Evolutionary conservation across 306 rosid genomes (phyloP), one percentile per base, ranked within the genome.

Genomic region (Betula pendula): DNA sequence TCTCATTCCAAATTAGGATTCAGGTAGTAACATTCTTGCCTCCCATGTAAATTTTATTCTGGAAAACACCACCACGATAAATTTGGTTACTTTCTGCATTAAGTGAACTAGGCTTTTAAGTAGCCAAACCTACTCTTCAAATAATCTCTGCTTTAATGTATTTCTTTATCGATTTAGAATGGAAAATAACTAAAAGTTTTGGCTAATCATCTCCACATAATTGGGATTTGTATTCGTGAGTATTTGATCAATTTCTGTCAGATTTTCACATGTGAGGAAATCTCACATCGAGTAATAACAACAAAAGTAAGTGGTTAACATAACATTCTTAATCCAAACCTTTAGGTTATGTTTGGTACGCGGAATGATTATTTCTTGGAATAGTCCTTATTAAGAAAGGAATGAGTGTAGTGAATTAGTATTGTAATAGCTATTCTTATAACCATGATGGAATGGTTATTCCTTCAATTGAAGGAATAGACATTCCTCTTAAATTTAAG

Each of bases 101-200:
- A 29, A 75, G 63, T 49, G 53, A 68, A 68, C 66, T 16, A 66
- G 51, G 44, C 45, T 4, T 58, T 65, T 31, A 71, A 71, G 40
- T 42, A 78, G 42, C 12, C 74, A 25, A 25, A 27, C 35, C 67
- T 27, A 25, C 17, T 27, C 19, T 25, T 6, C 35, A 25, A 9
- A 22, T 8, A 59, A 12, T 59, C 4, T 27, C 1, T 27, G 4
- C 27, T 59, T 59, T 59, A 27, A 5, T 25, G 62, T 25, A 27
- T 12, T 13, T 27, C 10, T 27, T 35, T 11, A 40, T 38, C 6
- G 9, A 59, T 27, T 27, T 59, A 17, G 48, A 11, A 31, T 15
- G 15, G 44, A 15, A 16, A 62, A 27, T 59, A 11, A 25, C 66
- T 27, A 27, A 59, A 59, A 27, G 33, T 13, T 13, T 24, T 59